Evolutionary conservation across 495 filamentous ascomycete species (phyloP), one percentile per base, ranked within the genome.

Genomic region (Delitschia confertaspora): DNA sequence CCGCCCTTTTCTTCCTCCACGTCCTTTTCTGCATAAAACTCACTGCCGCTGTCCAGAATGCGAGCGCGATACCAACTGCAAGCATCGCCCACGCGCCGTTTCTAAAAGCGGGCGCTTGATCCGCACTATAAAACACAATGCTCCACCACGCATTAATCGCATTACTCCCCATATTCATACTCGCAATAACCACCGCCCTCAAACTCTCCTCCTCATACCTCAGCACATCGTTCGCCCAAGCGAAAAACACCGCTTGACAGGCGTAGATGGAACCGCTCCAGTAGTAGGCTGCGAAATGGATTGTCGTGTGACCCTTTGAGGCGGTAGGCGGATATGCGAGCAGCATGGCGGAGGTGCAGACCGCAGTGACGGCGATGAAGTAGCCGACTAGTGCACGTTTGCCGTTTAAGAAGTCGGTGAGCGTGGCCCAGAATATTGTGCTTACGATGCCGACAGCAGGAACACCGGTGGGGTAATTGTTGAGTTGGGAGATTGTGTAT

Each of bases 121-220:
- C 59, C 4, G 75, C 74, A 1, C 68, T 69, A 47, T 80, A 82
- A 55, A 82, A 80, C 11, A 82, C 37, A 19, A 82, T 71, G 33
- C 67, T 73, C 78, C 78, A 82, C 71, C 71, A 78, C 1, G 71
- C 69, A 45, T 74, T 71, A 2, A 78, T 60, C 2, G 70, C 70
- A 51, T 74, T 74, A 36, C 65, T 72, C 4, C 69, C 66, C 56
- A 72, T 61, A 46, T 79, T 88, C 59, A 88, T 93, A 10, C 88
- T 79, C 4, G 91, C 93, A 49, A 96, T 73, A 18, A 93, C 76
- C 60, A 96, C 93, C 2, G 91, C 88, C 32, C 85, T 76, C 44
- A 95, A 67, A 8, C 87, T 82, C 56, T 96, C 88, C 54, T 94
- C 88, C 41, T 95, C 88, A 52, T 76, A 67, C 3, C 70, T 58